Percentiles rank a stretch among this genome's conserved stretches.
Conservation (phyloP, 495 filamentous ascomycete species). For the Trichocladium uniseriatum region DNA sequence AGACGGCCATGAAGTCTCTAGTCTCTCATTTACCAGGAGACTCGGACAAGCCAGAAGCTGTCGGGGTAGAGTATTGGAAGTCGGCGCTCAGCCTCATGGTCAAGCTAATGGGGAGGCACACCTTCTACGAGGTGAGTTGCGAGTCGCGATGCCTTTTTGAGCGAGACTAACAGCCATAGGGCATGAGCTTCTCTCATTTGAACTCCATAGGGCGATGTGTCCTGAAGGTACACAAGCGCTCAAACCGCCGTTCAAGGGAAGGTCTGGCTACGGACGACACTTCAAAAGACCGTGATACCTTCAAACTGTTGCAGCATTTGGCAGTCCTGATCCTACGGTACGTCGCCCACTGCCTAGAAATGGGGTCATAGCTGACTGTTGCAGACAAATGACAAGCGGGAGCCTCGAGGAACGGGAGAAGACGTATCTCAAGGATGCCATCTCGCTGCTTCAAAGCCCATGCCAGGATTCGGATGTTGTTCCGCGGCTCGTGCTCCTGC, state of each 20-base stretch:
- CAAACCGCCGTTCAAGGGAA: constrained; percentile 9
- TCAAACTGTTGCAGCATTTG: constrained; percentile 24
- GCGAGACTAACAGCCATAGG: constrained; percentile 8
- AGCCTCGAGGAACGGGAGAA: constrained; percentile 29
- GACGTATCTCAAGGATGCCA: constrained; percentile 24
- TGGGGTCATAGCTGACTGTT: constrained; percentile 6
- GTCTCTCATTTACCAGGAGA: constrained; percentile 10
- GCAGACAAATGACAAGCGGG: constrained; percentile 25
- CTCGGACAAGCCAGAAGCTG: constrained; percentile 6
- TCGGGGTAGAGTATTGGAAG: constrained; percentile 18
- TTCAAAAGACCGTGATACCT: constrained; percentile 6
- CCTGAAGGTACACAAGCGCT: constrained; percentile 5
- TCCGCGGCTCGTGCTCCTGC: constrained; percentile 13
- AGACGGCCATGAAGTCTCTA: constrained; percentile 19
- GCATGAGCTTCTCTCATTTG: constrained; percentile 24
- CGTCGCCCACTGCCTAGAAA: neutral
- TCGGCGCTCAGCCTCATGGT: constrained; percentile 36
- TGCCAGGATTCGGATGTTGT: constrained; percentile 16
- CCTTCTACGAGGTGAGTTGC: constrained; percentile 33
- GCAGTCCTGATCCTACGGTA: constrained; percentile 25
- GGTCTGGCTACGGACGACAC: constrained; percentile 3
- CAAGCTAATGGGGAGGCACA: constrained; percentile 40
- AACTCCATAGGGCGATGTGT: constrained; percentile 17
- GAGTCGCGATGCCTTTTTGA: neutral
- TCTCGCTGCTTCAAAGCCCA: constrained; percentile 18